Conservation (phyloP, 2,329 filamentous ascomycete genomes). For the Parascedosporium putredinis region DNA sequence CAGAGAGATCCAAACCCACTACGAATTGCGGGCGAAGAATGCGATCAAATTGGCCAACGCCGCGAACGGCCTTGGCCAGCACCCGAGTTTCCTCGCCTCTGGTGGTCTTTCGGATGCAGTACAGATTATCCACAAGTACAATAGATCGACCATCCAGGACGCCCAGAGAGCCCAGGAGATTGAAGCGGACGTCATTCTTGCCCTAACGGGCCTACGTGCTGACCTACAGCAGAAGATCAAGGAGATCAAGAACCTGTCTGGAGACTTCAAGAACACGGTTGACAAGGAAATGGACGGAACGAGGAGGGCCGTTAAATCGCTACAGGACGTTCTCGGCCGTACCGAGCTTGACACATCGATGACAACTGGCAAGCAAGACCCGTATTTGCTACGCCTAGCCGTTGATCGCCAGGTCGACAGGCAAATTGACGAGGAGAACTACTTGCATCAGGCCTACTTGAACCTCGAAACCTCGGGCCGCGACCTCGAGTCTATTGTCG, state of each 20-base stretch:
- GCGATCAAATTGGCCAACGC: slow-evolving; percentile 74
- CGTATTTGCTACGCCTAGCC: slow-evolving; percentile 73
- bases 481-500: slow-evolving; percentile 91
- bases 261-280: slow-evolving; percentile 94
- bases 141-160: slow-evolving; percentile 69
- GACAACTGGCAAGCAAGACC: slow-evolving; percentile 73
- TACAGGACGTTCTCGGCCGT: slow-evolving; percentile 74
- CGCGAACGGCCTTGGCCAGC: slow-evolving; percentile 68
- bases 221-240: slow-evolving; percentile 96
- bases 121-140: slow-evolving; percentile 69
- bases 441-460: slow-evolving; percentile 88
- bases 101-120: slow-evolving; percentile 84
- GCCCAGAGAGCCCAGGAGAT: slow-evolving; percentile 84
- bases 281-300: slow-evolving; percentile 90
- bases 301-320: slow-evolving; percentile 61
- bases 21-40: slow-evolving; percentile 75
- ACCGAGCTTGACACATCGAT: slow-evolving; percentile 66
- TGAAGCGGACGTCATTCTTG: slow-evolving; percentile 81
- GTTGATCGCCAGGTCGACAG: slow-evolving; percentile 86
- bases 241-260: slow-evolving; percentile 87
- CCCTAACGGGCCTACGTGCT: slow-evolving; percentile 72
- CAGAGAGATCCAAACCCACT: slow-evolving; percentile 79
- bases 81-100: slow-evolving; percentile 64
- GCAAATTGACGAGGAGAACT: slow-evolving; percentile 95
- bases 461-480: slow-evolving; percentile 91